Percentiles rank a stretch among this genome's conserved stretches.
These are phyloP conservation scores for Aspergillus luchuensis DNA, from an alignment of 2,329 filamentous ascomycete genomes.

Conservation along the genomic window DNA sequence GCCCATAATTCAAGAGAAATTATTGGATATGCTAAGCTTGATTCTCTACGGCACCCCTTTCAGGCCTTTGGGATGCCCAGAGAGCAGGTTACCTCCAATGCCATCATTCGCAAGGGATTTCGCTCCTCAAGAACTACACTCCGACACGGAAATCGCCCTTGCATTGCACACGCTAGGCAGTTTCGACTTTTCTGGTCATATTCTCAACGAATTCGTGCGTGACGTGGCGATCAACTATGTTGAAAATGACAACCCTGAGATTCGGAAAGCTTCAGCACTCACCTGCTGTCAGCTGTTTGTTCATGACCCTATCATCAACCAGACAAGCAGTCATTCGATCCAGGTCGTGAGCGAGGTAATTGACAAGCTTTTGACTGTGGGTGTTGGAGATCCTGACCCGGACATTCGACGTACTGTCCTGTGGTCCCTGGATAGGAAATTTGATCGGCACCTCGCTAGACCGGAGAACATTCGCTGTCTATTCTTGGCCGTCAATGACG, in stretches of 20 bases:
- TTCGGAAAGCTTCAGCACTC: slow-evolving; percentile 88
- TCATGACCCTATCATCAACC: slow-evolving; percentile 93
- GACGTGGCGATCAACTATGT: slow-evolving; percentile 98
- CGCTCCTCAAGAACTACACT: slow-evolving; percentile 78
- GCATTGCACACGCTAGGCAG: slow-evolving; percentile 95
- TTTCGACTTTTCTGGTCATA: slow-evolving; percentile 88
- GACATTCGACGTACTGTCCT: slow-evolving; percentile 88
- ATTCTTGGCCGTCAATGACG: slow-evolving; percentile 94
- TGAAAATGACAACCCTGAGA: slow-evolving; percentile 91
- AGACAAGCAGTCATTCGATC: slow-evolving; percentile 94
- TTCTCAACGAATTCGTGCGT: slow-evolving; percentile 96
- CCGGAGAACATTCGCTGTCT: slow-evolving; percentile 95
- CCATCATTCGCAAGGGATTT: slow-evolving; percentile 86
- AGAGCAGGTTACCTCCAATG: slow-evolving; percentile 77
- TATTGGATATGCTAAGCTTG: slow-evolving; percentile 91
- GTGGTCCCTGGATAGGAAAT: slow-evolving; percentile 84
- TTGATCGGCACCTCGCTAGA: slow-evolving; percentile 94
- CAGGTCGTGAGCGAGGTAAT: slow-evolving; percentile 98
- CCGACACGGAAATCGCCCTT: slow-evolving; percentile 84
- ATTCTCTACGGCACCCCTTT: slow-evolving; percentile 92
- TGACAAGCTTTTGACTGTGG: slow-evolving; percentile 91
- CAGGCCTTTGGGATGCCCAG: slow-evolving; percentile 85
- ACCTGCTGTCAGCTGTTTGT: slow-evolving; percentile 98
- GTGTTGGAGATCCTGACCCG: slow-evolving; percentile 86
- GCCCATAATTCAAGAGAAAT: slow-evolving; percentile 85